Conservation (phyloP, 2,329 filamentous ascomycete species). For the Claviceps cyperi region DNA sequence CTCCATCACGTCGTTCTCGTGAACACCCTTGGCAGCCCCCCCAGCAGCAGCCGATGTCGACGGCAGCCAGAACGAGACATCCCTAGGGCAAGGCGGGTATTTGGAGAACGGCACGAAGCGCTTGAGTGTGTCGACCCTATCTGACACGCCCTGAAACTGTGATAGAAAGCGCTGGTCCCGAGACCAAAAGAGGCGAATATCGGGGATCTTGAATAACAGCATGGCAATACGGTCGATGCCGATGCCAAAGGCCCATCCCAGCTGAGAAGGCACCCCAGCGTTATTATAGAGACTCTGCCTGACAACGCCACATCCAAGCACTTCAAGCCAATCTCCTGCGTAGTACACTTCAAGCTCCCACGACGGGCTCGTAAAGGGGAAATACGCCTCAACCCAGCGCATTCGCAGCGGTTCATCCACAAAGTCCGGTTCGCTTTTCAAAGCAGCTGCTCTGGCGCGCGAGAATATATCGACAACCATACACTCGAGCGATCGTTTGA, state of each 20-base stretch:
- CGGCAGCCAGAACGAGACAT: constrained; percentile 83
- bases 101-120: constrained; percentile 83
- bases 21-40: constrained; percentile 37
- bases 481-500: constrained; percentile 78
- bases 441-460: constrained; percentile 53
- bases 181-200: constrained; percentile 96
- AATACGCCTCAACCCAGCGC: constrained; percentile 93
- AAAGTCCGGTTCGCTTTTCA: constrained; percentile 32
- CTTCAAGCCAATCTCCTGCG: constrained; percentile 88
- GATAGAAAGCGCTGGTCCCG: constrained; percentile 68
- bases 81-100: constrained; percentile 76
- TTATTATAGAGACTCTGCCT: constrained; percentile 69
- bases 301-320: constrained; percentile 84
- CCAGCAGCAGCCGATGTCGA: constrained; percentile 32
- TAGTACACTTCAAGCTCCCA: constrained; percentile 97
- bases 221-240: constrained; percentile 93
- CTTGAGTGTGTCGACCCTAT: constrained; percentile 31
- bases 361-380: constrained; percentile 88
- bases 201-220: constrained; percentile 89
- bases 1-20: constrained; percentile 97
- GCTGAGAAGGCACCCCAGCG: constrained; percentile 56
- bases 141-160: constrained; percentile 59
- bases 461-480: constrained; percentile 85
- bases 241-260: constrained; percentile 93
- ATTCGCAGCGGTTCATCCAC: constrained; percentile 63